phyloP scores from a whole-genome alignment of 2,329 filamentous ascomycete species.

The Botryotinia convoluta region DNA sequence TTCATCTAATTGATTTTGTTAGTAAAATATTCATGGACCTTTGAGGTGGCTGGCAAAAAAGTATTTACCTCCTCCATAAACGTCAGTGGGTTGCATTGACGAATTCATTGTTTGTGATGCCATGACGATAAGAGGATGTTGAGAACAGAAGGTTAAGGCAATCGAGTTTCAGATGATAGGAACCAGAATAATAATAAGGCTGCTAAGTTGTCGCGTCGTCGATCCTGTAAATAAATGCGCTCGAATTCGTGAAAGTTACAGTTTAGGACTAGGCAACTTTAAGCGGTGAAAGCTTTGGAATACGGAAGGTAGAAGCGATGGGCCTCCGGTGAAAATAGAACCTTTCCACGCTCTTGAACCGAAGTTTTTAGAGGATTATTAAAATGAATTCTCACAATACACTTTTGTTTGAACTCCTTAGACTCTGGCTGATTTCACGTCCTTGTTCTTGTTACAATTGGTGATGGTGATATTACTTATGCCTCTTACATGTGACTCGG shows the following conservation, averaged over 20 bases:
- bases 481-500: conserved; percentile 9
- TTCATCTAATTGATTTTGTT: conserved; percentile 65
- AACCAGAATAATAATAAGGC: neutral
- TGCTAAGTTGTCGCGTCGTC: conserved; percentile 19
- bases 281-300: neutral
- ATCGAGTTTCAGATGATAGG: neutral
- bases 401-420: neutral
- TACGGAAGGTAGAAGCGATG: conserved; percentile 17
- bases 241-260: conserved; percentile 9
- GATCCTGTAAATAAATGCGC: conserved; percentile 19
- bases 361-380: neutral
- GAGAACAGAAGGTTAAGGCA: neutral
- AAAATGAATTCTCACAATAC: neutral
- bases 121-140: conserved; percentile 44
- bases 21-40: neutral
- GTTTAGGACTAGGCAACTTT: neutral
- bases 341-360: neutral
- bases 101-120: conserved; percentile 57
- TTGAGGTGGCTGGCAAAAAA: conserved; percentile 13
- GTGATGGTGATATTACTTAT: neutral
- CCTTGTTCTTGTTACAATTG: neutral
- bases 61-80: conserved; percentile 59
- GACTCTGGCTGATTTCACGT: neutral
- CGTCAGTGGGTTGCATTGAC: conserved; percentile 58
- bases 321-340: neutral